Conservation (phyloP, 345 rosid species). For the Populus euphratica region DNA sequence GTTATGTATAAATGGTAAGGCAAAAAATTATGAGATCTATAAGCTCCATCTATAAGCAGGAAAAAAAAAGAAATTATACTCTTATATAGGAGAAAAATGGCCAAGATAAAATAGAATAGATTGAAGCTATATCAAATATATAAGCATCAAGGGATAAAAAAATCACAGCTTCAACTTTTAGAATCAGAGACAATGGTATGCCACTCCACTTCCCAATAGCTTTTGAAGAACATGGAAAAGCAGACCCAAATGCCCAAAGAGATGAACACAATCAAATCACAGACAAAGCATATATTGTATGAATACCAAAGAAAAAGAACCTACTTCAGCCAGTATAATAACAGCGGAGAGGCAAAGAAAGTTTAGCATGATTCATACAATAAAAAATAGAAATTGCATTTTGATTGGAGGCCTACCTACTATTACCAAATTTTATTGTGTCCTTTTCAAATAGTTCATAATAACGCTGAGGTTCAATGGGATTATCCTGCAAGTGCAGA, state of each 20-base stretch:
- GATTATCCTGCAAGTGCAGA: conserved; percentile 57
- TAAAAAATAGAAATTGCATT: not conserved
- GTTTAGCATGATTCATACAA: not conserved
- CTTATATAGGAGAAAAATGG: not conserved
- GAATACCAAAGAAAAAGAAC: not conserved
- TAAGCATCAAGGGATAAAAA: not conserved
- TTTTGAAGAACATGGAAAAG: not conserved
- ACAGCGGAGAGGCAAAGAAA: not conserved
- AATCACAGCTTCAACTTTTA: not conserved
- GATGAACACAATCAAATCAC: not conserved
- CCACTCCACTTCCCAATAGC: not conserved
- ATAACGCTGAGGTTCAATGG: conserved; percentile 83
- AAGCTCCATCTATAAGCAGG: too few relatives aligned
- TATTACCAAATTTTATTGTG: conserved; percentile 89
- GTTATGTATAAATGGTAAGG: not conserved
- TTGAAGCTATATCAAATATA: not conserved
- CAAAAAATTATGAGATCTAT: not conserved
- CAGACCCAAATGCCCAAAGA: not conserved
- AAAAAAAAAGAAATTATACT: not conserved
- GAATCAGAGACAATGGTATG: not conserved
- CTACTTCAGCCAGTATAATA: not conserved
- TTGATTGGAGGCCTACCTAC: conserved; percentile 56
- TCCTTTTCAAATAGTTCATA: conserved; percentile 94
- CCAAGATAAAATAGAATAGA: not conserved
- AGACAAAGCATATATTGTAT: not conserved